Evolutionary conservation across 371 early-diverging fungal genomes (phyloP).

Genomic region (Haplosporangium sp.): DNA sequence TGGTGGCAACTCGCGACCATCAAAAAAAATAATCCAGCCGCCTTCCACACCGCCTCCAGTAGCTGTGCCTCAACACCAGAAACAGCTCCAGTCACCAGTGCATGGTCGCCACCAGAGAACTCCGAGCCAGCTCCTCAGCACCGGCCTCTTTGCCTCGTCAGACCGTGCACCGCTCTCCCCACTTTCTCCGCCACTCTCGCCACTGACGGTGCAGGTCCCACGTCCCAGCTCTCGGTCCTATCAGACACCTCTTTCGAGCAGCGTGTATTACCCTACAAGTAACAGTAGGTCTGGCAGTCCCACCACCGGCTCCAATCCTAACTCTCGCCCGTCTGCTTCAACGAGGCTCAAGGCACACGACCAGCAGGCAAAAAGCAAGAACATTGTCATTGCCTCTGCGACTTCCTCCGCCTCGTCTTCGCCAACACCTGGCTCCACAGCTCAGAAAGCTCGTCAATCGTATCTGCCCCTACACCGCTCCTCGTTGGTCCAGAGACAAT

Average conservation of each 20-base stretch:
- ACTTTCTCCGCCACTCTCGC: slow-evolving; percentile 32
- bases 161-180: slow-evolving; percentile 16
- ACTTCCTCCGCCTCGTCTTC: background rate
- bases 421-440: background rate
- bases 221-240: slow-evolving; percentile 14
- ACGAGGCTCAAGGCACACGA: background rate
- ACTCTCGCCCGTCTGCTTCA: background rate
- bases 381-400: slow-evolving; percentile 7
- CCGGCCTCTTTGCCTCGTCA: slow-evolving; percentile 18
- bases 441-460: slow-evolving; percentile 1
- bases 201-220: slow-evolving; percentile 40
- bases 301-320: slow-evolving; percentile 10
- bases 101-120: slow-evolving; percentile 27
- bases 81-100: background rate
- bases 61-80: background rate
- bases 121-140: slow-evolving; percentile 33
- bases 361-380: slow-evolving; percentile 11
- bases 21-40: slow-evolving; percentile 5
- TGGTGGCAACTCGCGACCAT: background rate
- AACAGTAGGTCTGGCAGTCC: slow-evolving; percentile 18
- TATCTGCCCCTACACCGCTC: slow-evolving; percentile 15
- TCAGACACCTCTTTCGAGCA: background rate
- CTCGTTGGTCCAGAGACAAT: slow-evolving; percentile 1
- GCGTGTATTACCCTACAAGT: background rate
- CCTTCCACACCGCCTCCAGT: slow-evolving; percentile 22